Evolutionary conservation across 352 stramenopile genomes (phyloP).

Genomic region (Pythium pyrilobum): DNA sequence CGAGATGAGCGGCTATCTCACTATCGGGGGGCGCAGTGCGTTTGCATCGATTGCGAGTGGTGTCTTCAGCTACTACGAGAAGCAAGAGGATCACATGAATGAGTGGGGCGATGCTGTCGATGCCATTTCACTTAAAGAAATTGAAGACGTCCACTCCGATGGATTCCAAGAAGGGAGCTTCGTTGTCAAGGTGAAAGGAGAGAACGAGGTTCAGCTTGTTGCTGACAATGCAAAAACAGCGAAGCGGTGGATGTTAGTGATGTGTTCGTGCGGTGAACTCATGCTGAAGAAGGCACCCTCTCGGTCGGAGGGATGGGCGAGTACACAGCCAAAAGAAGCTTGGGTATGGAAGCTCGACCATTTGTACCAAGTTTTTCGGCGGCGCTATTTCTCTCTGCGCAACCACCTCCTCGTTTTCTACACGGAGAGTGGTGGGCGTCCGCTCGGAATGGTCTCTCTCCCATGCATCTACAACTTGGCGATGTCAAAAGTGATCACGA

Average conservation of each 20-base stretch:
- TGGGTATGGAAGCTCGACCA: constrained; percentile 86
- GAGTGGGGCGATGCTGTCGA: constrained; percentile 84
- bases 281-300: constrained; percentile 59
- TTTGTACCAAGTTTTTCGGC: constrained; percentile 80
- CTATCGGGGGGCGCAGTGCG: constrained; percentile 51
- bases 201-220: constrained; percentile 68
- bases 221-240: constrained; percentile 60
- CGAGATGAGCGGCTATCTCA: constrained; percentile 57
- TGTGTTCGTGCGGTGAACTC: constrained; percentile 80
- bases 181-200: constrained; percentile 64
- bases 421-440: constrained; percentile 56
- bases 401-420: constrained; percentile 84
- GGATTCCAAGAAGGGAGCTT: constrained; percentile 67
- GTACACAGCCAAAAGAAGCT: constrained; percentile 76
- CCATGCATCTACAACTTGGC: constrained; percentile 73
- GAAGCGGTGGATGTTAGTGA: constrained; percentile 86
- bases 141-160: constrained; percentile 77
- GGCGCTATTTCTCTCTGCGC: constrained; percentile 74
- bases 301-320: constrained; percentile 67
- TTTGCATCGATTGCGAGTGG: constrained; percentile 78
- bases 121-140: constrained; percentile 70
- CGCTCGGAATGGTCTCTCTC: constrained; percentile 75
- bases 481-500: constrained; percentile 75
- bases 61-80: constrained; percentile 87
- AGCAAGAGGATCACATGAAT: constrained; percentile 71